Evolutionary conservation across 345 rosid species (phyloP).

Genomic region (Hibiscus trionum): DNA sequence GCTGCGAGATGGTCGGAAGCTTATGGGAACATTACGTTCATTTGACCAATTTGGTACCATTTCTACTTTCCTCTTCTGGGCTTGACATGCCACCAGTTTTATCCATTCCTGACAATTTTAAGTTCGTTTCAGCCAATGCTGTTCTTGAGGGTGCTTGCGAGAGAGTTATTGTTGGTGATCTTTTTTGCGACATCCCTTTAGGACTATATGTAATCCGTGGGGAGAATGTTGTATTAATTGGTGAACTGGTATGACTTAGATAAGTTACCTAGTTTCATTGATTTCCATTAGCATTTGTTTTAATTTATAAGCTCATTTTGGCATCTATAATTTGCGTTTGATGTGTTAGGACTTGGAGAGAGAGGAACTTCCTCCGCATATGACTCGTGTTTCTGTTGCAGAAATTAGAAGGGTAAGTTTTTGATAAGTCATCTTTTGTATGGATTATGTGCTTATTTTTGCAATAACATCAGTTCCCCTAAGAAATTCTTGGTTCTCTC

Average conservation of each 20-base stretch:
- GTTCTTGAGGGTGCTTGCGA: constrained; percentile 95
- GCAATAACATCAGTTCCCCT: background rate
- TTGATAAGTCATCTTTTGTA: background rate
- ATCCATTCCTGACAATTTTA: background rate
- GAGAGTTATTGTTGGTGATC: constrained; percentile 87
- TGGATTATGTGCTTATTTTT: background rate
- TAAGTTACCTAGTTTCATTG: background rate
- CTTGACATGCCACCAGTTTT: background rate
- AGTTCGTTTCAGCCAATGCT: constrained; percentile 66
- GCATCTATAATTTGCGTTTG: constrained; percentile 5
- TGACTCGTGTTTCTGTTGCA: constrained; percentile 65
- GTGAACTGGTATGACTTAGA: constrained; percentile 68
- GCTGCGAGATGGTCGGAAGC: constrained; percentile 86
- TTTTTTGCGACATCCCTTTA: constrained; percentile 81
- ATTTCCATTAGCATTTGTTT: background rate
- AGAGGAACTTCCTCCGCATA: constrained; percentile 90
- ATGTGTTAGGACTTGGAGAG: constrained; percentile 58
- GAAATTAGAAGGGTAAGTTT: constrained; percentile 67
- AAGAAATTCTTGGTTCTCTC: too few relatives aligned
- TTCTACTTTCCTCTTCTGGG: background rate
- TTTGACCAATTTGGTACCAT: constrained; percentile 88
- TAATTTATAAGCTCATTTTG: background rate
- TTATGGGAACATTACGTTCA: constrained; percentile 38
- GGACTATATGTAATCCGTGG: constrained; percentile 92
- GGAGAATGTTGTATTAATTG: constrained; percentile 92